These are phyloP conservation scores for Cladosporium sphaerospermum DNA, from an alignment of 2,329 filamentous ascomycete genomes.

Conservation along the genomic window DNA sequence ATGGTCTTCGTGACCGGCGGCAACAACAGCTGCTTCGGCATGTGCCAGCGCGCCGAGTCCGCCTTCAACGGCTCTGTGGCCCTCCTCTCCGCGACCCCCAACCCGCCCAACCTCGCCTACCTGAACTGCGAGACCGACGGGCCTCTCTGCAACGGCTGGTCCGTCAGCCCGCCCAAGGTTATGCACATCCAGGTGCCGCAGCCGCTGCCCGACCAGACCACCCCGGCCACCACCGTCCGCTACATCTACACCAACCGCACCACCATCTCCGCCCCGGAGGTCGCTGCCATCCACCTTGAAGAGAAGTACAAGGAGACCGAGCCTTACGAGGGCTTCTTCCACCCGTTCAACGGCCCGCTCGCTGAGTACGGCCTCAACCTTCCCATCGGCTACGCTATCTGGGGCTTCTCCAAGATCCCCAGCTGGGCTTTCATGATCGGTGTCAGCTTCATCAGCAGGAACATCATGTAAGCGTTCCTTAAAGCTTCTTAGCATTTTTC, in stretches of 20 bases:
- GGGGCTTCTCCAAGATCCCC: constrained; percentile 54
- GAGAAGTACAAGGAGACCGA: constrained; percentile 48
- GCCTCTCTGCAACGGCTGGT: constrained; percentile 70
- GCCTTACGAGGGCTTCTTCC: constrained; percentile 62
- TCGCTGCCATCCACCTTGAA: constrained; percentile 56
- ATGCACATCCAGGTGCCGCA: constrained; percentile 59
- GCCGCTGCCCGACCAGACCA: constrained; percentile 56
- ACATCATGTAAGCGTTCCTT: constrained; percentile 60
- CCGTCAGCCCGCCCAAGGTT: constrained; percentile 56
- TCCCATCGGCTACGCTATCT: constrained; percentile 62
- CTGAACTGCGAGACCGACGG: constrained; percentile 70
- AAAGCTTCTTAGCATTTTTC: neutral
- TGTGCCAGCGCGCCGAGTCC: constrained; percentile 57
- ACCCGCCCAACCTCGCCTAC: constrained; percentile 60
- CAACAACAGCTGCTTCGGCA: constrained; percentile 72
- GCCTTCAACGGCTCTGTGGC: constrained; percentile 47
- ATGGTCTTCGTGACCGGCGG: constrained; percentile 67
- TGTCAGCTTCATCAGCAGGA: constrained; percentile 66
- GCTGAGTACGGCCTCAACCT: constrained; percentile 55
- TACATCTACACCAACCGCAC: constrained; percentile 64
- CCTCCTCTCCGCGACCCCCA: constrained; percentile 55
- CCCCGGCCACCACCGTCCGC: constrained; percentile 58
- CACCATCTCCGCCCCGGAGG: constrained; percentile 57
- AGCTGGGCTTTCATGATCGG: constrained; percentile 73
- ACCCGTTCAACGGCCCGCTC: constrained; percentile 66